Base-by-base conservation (phyloP, 208 protist species). In the Vickermania spadyakhi region DNA sequence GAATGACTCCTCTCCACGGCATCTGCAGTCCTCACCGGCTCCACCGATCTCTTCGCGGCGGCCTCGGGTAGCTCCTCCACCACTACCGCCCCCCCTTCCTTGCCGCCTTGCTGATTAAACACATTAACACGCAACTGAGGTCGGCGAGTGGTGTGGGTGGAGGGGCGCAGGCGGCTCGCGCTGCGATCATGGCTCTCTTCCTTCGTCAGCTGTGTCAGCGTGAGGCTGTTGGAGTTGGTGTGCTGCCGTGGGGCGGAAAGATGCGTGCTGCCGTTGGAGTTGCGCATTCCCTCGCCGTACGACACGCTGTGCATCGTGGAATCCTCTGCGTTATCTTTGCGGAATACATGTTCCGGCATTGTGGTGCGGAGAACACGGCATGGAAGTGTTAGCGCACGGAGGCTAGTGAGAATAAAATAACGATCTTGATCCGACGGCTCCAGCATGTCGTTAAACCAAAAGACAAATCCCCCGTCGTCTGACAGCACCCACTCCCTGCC, bases 381-480 rank as follows among this genome's bases (percentile, higher is more conserved):
- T 50, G 75, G 60, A 49, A 79, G 51, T 41, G 78, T 89, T 31
- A 80, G 50, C 0, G 76, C 61, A n/a, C 68, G 68, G 27, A 80
- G 52, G 49, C 72, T 73, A 21, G 79, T 82, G 21, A 93, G n/a
- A 4, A 76, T 29, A 42, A 84, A 93, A 66, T 93, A 93, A 36
- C 85, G 81, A 65, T 93, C 85, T 27, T 67, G 66, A 36, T 82
- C 78, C 13, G 71, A 74, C 14, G 85, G 85, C 61, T 82, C 56
- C 25, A 89, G 69, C 52, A 66, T 73, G 3, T 76, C 52, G 57
- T 75, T 68, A 53, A 89, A 87, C 81, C 80, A 87, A 69, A 89
- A 89, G 3, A 93, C 85, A 68, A 93, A 93, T 11, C 66, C 79
- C 18, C 85, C 85, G 56, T 86, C 75, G 14, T 29, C 61, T 31